Evolutionary conservation across 2,329 filamentous ascomycete genomes (phyloP).

Genomic region (Westerdykella sp.): DNA sequence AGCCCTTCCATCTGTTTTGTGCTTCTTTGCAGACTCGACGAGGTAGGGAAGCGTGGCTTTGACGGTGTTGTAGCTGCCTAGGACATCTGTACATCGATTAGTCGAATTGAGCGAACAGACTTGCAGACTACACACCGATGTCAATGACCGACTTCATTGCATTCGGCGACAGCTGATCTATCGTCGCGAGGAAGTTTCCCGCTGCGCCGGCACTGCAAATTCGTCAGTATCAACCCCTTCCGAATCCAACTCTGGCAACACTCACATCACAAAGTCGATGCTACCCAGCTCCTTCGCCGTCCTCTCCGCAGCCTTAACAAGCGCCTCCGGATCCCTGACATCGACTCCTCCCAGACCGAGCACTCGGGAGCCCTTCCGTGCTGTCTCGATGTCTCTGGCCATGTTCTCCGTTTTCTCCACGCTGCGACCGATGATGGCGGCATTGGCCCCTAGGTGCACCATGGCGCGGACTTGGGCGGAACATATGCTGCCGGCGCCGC

Average conservation of each 20-base stretch:
- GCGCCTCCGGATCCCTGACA: conserved; percentile 60
- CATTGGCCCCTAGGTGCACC: conserved; percentile 84
- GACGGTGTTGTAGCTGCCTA: conserved; percentile 90
- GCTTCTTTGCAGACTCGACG: conserved; percentile 61
- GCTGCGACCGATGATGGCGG: conserved; percentile 89
- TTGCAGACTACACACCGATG: conserved; percentile 56
- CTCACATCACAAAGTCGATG: conserved; percentile 89
- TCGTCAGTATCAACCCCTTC: conserved; percentile 9
- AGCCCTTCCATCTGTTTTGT: conserved; percentile 54
- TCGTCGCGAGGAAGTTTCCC: conserved; percentile 88
- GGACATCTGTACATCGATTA: conserved; percentile 40
- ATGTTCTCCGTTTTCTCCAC: conserved; percentile 76
- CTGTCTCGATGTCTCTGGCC: conserved; percentile 75
- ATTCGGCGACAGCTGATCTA: conserved; percentile 74
- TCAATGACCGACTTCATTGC: conserved; percentile 95
- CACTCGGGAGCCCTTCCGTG: conserved; percentile 72
- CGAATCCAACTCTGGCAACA: conserved; percentile 9
- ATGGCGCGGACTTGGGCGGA: conserved; percentile 88
- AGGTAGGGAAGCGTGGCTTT: conserved; percentile 86
- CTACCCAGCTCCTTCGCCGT: conserved; percentile 77
- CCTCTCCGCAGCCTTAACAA: conserved; percentile 68
- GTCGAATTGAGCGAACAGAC: not conserved
- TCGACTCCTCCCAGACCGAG: conserved; percentile 71
- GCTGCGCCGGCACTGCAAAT: conserved; percentile 73
- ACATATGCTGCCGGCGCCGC: conserved; percentile 89